Conservation (phyloP, 202 grass and related monocot genomes). For the Panicum hallii region DNA sequence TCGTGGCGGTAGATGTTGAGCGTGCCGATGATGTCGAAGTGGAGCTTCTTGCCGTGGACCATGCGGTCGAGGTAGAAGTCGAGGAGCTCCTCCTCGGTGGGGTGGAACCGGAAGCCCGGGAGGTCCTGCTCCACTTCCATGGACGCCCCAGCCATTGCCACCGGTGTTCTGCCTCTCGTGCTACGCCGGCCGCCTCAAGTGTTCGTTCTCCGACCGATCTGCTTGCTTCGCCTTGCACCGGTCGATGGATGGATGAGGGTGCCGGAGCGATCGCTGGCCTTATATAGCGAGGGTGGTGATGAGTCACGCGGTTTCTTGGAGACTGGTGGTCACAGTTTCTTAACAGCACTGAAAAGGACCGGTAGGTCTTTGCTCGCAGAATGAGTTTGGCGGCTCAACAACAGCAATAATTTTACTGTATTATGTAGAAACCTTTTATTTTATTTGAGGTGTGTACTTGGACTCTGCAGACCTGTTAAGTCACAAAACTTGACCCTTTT, state of each 20-base stretch:
- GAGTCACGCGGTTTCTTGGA: slow-evolving; percentile 46
- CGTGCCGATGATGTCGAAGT: slow-evolving; percentile 79
- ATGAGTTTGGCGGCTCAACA: slow-evolving; percentile 13
- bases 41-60: slow-evolving; percentile 62
- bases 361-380: background rate
- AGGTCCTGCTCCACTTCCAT: slow-evolving; percentile 55
- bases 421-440: slow-evolving; percentile 1
- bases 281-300: slow-evolving; percentile 19
- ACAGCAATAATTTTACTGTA: background rate
- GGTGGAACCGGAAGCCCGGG: slow-evolving; percentile 89
- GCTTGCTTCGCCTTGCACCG: background rate
- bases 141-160: slow-evolving; percentile 5
- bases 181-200: background rate
- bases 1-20: slow-evolving; percentile 88
- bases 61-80: slow-evolving; percentile 75
- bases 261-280: background rate
- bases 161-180: background rate
- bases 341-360: background rate
- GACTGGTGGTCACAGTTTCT: slow-evolving; percentile 33
- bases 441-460: slow-evolving; percentile 24
- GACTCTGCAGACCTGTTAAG: background rate
- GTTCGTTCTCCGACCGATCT: background rate
- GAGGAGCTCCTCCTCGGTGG: slow-evolving; percentile 93
- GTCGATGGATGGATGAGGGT: slow-evolving; percentile 1
- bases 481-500: slow-evolving; percentile 38